These are phyloP conservation scores for Aspergillus sp. DNA, from an alignment of 2,329 filamentous ascomycete species.

Conservation along the genomic window DNA sequence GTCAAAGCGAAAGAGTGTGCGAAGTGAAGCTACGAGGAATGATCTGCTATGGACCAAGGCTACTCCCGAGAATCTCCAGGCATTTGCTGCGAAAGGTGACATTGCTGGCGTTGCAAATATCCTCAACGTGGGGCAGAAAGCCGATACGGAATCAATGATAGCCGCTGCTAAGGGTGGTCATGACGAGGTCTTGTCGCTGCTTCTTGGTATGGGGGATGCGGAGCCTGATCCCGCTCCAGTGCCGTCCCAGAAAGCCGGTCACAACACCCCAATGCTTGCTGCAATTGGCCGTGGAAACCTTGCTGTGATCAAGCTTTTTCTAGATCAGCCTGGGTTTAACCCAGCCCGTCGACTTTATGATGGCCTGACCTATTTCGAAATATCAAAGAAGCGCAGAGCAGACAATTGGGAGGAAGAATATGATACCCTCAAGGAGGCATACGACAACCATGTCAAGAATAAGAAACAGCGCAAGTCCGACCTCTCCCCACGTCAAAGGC, in stretches of 20 bases:
- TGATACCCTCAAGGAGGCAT: constrained; percentile 70
- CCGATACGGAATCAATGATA: constrained; percentile 83
- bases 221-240: constrained; percentile 70
- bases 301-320: constrained; percentile 76
- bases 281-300: constrained; percentile 88
- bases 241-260: constrained; percentile 60
- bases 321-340: constrained; percentile 77
- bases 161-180: constrained; percentile 91
- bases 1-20: constrained; percentile 45
- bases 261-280: constrained; percentile 88
- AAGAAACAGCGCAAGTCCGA: constrained; percentile 37
- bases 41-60: constrained; percentile 52
- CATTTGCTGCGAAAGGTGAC: constrained; percentile 52
- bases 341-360: constrained; percentile 72
- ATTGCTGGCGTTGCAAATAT: constrained; percentile 51
- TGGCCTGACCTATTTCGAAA: constrained; percentile 81
- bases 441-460: constrained; percentile 37
- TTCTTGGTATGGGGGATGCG: constrained; percentile 66
- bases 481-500: constrained; percentile 37
- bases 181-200: constrained; percentile 77
- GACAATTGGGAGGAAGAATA: constrained; percentile 90
- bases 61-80: constrained; percentile 50
- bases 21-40: constrained; percentile 52
- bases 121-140: constrained; percentile 52
- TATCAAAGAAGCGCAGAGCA: constrained; percentile 78